Evolutionary conservation across 805 yeast genomes (phyloP).

Genomic region (Kodamaea neixiangensis): DNA sequence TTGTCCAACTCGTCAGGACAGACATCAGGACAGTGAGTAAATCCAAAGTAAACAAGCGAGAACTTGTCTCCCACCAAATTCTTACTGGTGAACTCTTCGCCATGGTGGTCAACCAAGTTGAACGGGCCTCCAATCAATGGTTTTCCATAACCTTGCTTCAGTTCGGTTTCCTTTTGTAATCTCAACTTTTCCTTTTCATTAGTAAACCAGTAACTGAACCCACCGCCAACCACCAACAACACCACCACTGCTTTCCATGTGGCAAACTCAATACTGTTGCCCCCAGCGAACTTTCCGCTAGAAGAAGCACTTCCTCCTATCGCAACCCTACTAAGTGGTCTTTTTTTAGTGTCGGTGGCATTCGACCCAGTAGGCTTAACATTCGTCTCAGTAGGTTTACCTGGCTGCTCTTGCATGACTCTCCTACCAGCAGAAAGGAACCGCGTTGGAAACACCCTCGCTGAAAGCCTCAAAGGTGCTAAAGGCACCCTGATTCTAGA

Average conservation of each 20-base stretch:
- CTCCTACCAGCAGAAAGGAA: not conserved
- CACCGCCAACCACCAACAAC: constrained; percentile 70
- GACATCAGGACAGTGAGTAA: constrained; percentile 96
- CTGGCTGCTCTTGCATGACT: constrained; percentile 1
- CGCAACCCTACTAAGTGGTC: constrained; percentile 80
- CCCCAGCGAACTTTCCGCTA: constrained; percentile 36
- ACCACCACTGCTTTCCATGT: constrained; percentile 82
- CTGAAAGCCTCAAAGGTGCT: not conserved
- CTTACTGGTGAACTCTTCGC: constrained; percentile 73
- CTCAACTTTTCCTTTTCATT: constrained; percentile 75
- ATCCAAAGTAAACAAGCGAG: constrained; percentile 90
- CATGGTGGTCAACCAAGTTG: constrained; percentile 66
- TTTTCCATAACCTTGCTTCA: constrained; percentile 85
- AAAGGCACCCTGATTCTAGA: not conserved
- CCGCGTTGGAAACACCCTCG: not conserved
- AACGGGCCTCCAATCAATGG: constrained; percentile 94
- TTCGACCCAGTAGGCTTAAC: no score
- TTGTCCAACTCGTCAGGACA: constrained; percentile 98
- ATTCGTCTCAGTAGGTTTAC: not conserved
- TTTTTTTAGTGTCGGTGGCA: constrained; percentile 24
- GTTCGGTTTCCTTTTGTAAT: constrained; percentile 76
- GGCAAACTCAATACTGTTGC: constrained; percentile 64
- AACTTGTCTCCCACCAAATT: constrained; percentile 72
- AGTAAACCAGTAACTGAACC: constrained; percentile 67
- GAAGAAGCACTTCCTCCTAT: constrained; percentile 57